Base-by-base conservation (phyloP, 306 rosid genomes). In the Prunus dulcis region DNA sequence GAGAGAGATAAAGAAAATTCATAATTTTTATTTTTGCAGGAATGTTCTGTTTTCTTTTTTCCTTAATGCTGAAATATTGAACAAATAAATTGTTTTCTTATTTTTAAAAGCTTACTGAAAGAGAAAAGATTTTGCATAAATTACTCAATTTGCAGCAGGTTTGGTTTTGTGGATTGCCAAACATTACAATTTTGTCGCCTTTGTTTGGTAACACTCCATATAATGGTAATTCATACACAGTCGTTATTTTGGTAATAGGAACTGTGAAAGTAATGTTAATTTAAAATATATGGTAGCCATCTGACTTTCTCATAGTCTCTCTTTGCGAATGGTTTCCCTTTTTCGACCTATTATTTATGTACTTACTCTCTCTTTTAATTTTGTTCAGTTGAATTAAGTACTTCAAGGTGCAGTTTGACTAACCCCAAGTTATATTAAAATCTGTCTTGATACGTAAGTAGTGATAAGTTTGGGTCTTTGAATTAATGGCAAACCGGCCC, bases 401-500 rank as follows among this genome's bases (percentile, higher is more conserved):
- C 49, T 41, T 19, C 7, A 0, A 19, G 15, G 27, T 64, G 69
- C 69, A 10, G 49, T 64, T 15, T 34, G 69, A 11, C 27, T 28
- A 64, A 38, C 23, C 49, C 27, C 22, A 34, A 23, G 11, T 34
- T 25, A 34, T 38, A 17, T 10, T 72, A 9, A 41, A 4, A 73
- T 43, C n/a, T 58, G 57, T 43, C 55, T 56, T 46, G 34, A 55
- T 43, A 45, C 27, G 56, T 45, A 18, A 43, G 43, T 43, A 20
- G 43, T 41, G 19, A 17, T 45, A 67, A 23, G 38, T 25, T 49
- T 23, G 50, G 62, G 25, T 43, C 28, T 64, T 20, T 28, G 34
- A 38, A 57, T 32, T 53, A 71, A 81, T 81, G 84, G 77, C 81
- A 45, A 81, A 76, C 58, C 66, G 75, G n/a, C 55, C 81, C 71